Conservation (phyloP, 441 rosid species). For the Adansonia gregorii region DNA sequence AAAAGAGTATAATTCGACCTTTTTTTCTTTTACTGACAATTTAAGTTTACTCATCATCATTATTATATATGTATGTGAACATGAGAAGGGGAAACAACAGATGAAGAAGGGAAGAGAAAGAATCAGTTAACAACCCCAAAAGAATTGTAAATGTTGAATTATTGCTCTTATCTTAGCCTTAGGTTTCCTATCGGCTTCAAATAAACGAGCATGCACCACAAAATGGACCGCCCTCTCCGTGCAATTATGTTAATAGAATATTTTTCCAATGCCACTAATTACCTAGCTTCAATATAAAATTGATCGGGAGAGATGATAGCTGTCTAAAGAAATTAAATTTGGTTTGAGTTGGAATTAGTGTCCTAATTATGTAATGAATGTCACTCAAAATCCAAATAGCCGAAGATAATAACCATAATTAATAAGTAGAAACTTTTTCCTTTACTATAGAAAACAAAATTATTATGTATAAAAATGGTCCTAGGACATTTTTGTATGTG, state of each 20-base stretch:
- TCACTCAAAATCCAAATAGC: not conserved
- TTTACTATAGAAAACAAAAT: not conserved
- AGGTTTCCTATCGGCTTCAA: not conserved
- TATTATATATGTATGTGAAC: too few relatives aligned
- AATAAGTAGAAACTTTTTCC: conserved; percentile 27
- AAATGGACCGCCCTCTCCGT: not conserved
- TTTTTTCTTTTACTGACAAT: too few relatives aligned
- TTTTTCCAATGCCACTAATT: not conserved
- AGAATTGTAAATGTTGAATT: not conserved
- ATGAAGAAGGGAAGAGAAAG: not conserved
- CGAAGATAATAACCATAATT: not conserved
- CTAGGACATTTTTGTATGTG: too few relatives aligned
- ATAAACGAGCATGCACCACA: not conserved
- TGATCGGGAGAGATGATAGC: not conserved
- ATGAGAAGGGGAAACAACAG: too few relatives aligned
- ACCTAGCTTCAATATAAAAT: not conserved
- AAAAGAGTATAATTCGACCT: too few relatives aligned
- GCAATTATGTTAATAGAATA: not conserved
- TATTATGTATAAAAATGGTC: too few relatives aligned
- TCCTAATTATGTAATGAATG: not conserved
- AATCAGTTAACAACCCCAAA: not conserved
- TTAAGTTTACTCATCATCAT: too few relatives aligned
- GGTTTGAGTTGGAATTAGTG: not conserved
- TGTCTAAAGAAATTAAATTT: not conserved
- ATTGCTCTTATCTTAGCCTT: not conserved